Conservation (phyloP, 2,329 filamentous ascomycete species). For the Claviceps sp. region DNA sequence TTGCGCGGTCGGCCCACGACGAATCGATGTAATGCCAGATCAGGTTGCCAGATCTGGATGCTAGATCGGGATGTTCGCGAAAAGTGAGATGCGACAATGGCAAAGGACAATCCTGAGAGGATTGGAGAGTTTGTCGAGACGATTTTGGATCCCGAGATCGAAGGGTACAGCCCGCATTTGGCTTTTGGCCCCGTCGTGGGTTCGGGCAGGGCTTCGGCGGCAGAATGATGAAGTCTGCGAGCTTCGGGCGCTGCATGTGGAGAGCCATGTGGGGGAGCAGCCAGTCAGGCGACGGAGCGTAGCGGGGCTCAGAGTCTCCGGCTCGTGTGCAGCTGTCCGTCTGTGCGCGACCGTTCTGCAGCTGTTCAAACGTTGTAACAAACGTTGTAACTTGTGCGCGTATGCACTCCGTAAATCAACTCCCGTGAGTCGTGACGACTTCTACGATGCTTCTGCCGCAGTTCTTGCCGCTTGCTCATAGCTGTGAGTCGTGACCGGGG, state of each 20-base stretch:
- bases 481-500: too few relatives aligned
- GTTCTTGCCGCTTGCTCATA: too few relatives aligned
- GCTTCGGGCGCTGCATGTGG: background rate
- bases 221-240: background rate
- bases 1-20: constrained; percentile 1
- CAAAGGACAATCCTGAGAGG: background rate
- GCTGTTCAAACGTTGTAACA: too few relatives aligned
- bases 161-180: background rate
- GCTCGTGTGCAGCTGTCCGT: background rate
- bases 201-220: constrained; percentile 1
- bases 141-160: background rate
- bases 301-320: background rate
- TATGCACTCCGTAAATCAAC: too few relatives aligned
- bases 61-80: background rate
- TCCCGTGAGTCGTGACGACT: too few relatives aligned
- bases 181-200: background rate
- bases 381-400: too few relatives aligned
- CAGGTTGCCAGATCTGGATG: background rate
- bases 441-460: too few relatives aligned
- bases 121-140: background rate
- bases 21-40: constrained; percentile 1
- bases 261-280: background rate
- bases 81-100: background rate
- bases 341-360: background rate
- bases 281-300: background rate